Evolutionary conservation across 805 yeast species (phyloP).

Genomic region (Sungouiella thailandica): DNA sequence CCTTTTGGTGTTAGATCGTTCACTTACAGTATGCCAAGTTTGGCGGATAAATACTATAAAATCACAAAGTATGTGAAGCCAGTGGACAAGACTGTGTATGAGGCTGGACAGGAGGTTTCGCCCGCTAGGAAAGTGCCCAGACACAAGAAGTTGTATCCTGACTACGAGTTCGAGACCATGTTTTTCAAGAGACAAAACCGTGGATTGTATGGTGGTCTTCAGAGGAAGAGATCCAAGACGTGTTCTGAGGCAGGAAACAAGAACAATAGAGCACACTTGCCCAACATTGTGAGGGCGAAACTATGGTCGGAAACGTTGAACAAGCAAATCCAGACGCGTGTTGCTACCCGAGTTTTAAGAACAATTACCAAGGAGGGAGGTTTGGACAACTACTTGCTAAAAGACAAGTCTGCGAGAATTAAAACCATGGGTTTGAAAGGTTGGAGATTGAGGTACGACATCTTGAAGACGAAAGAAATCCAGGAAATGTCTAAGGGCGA

Average conservation of each 20-base stretch:
- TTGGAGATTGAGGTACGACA: slow-evolving; percentile 80
- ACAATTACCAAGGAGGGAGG: slow-evolving; percentile 95
- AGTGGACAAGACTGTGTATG: slow-evolving; percentile 29
- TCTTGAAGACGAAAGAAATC: slow-evolving; percentile 45
- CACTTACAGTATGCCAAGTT: slow-evolving; percentile 6
- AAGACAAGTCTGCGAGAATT: slow-evolving; percentile 83
- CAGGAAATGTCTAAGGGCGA: slow-evolving; percentile 31
- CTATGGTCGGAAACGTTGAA: slow-evolving; percentile 82
- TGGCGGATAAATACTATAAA: slow-evolving; percentile 34
- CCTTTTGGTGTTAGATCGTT: slow-evolving; percentile 3
- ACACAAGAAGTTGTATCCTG: slow-evolving; percentile 11
- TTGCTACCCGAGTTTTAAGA: slow-evolving; percentile 76
- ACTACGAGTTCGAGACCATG: slow-evolving; percentile 61
- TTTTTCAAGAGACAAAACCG: slow-evolving; percentile 79
- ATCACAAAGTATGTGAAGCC: slow-evolving; percentile 36
- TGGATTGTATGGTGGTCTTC: slow-evolving; percentile 89
- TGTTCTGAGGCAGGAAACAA: slow-evolving; percentile 75
- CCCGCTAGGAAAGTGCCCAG: slow-evolving; percentile 8
- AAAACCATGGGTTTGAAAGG: slow-evolving; percentile 92
- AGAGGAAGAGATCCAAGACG: slow-evolving; percentile 69
- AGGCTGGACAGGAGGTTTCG: slow-evolving; percentile 33
- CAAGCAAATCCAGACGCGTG: slow-evolving; percentile 49
- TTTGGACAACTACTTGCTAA: slow-evolving; percentile 78
- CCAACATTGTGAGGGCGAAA: slow-evolving; percentile 70
- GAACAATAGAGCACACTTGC: slow-evolving; percentile 69